Percentiles rank a stretch among this genome's conserved stretches.
These are phyloP conservation scores for Metschnikowia santaceciliae DNA, from an alignment of 805 yeast species.

Conservation along the genomic window DNA sequence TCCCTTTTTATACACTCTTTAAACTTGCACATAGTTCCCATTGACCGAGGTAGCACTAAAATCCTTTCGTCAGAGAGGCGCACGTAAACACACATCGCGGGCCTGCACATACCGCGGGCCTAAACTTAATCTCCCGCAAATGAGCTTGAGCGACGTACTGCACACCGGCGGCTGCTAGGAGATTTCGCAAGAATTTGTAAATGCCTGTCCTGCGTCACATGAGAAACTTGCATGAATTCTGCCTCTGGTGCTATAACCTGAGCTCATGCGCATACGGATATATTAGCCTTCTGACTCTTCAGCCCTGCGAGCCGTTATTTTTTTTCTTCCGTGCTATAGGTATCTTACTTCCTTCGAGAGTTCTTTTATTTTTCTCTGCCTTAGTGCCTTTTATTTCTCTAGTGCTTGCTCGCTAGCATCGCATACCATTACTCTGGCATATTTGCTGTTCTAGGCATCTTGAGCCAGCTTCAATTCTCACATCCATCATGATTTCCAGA, in stretches of 20 bases:
- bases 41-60: neutral
- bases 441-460: neutral
- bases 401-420: neutral
- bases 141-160: conserved; percentile 12
- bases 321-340: neutral
- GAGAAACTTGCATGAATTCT: conserved; percentile 1
- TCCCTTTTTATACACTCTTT: no score
- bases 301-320: conserved; percentile 1
- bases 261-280: conserved; percentile 1
- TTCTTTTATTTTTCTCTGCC: neutral
- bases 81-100: conserved; percentile 1
- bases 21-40: neutral
- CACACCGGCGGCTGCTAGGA: conserved; percentile 2
- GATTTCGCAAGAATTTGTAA: conserved; percentile 1
- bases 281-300: neutral
- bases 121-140: conserved; percentile 16
- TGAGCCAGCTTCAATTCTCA: neutral
- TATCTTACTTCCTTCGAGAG: neutral
- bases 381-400: neutral
- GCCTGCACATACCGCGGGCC: neutral
- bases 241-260: conserved; percentile 1
- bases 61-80: neutral
- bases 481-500: conserved; percentile 19
- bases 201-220: conserved; percentile 4
- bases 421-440: neutral